Evolutionary conservation across 2,329 filamentous ascomycete genomes (phyloP), one percentile per base, ranked within the genome.

Genomic region (Volutella citrinella): DNA sequence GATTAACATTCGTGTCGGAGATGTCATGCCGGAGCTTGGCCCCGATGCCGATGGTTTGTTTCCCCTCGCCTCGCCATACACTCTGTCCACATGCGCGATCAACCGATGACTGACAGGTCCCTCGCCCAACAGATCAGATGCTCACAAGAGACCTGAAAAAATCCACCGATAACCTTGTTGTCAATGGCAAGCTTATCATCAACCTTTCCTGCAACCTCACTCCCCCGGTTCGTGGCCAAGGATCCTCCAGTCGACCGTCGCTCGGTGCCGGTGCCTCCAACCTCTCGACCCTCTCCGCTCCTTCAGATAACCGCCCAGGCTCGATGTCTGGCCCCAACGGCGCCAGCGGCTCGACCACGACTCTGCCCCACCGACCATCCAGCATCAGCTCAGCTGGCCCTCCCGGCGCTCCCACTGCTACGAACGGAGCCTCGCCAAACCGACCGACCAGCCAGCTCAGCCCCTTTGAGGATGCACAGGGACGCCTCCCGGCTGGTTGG

Each of bases 101-200:
- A n/a, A n/a, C n/a, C n/a, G n/a, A n/a, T n/a, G n/a, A n/a, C 50
- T 57, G 37, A 52, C 42, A 27, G 33, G 17, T 15, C 16, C 30
- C 22, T 30, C 24, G 26, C 36, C 30, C 19, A 27, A 27, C 20
- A 97, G 77, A 97, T 80, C 90, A 97, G 68, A 98, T 97, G 91
- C 86, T 98, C 58, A 97, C 93, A 31, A 76, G 89, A 49, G 93
- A 98, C 61, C 75, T 98, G 20, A 96, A 97, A 61, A 97, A 96
- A 65, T 96, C 93, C 6, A 96, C 89, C 40, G 93, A 98, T 61
- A 97, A 97, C 59, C 80, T 98, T 30, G 89, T 97, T 36, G 93
- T 98, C 20, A 90, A 98, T 59, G 93, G 93, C 44, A 97, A 97
- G 66, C 78, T 98, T 35, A 98, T 98, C 53, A 80, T 98, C 44